Evolutionary conservation across 345 rosid genomes (phyloP).

Genomic region (Gynandropsis gynandra): DNA sequence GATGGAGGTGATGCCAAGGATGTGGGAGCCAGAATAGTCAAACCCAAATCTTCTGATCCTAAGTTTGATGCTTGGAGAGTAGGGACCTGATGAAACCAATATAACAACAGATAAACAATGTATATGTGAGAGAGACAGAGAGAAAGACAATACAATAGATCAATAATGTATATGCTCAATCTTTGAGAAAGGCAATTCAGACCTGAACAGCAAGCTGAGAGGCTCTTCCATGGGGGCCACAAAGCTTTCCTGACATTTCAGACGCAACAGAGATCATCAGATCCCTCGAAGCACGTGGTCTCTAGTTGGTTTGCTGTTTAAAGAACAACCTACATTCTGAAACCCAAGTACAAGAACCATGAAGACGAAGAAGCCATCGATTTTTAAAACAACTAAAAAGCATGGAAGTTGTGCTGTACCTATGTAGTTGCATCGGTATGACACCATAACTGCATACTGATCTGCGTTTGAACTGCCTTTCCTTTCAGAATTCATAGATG

Average conservation of each 20-base stretch:
- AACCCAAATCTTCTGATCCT: slow-evolving; percentile 77
- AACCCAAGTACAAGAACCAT: slow-evolving; percentile 17
- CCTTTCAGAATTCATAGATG: no score
- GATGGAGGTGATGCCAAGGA: no score
- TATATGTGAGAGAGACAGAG: no score
- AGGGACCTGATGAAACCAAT: slow-evolving; percentile 64
- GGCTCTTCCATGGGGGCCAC: slow-evolving; percentile 48
- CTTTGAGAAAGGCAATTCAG: slow-evolving; percentile 15
- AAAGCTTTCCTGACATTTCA: no score
- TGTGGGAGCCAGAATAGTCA: no score
- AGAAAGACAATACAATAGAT: no score
- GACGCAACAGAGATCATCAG: slow-evolving; percentile 89
- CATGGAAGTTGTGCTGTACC: no score
- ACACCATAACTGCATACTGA: slow-evolving; percentile 77
- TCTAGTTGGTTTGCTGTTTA: slow-evolving; percentile 83
- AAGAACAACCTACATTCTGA: slow-evolving; percentile 84
- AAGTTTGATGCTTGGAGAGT: slow-evolving; percentile 92
- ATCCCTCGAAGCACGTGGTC: slow-evolving; percentile 71
- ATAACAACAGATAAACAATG: slow-evolving; percentile 20
- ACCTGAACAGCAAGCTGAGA: slow-evolving; percentile 94
- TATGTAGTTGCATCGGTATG: slow-evolving; percentile 84
- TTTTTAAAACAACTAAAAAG: no score
- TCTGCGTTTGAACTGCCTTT: slow-evolving; percentile 39
- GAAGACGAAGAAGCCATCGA: no score
- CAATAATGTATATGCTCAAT: no score